Percentiles rank a stretch among this genome's conserved stretches.
These are phyloP conservation scores for Plasmodium reichenowi DNA, from an alignment of 169 alveolate genomes.

Conservation along the genomic window DNA sequence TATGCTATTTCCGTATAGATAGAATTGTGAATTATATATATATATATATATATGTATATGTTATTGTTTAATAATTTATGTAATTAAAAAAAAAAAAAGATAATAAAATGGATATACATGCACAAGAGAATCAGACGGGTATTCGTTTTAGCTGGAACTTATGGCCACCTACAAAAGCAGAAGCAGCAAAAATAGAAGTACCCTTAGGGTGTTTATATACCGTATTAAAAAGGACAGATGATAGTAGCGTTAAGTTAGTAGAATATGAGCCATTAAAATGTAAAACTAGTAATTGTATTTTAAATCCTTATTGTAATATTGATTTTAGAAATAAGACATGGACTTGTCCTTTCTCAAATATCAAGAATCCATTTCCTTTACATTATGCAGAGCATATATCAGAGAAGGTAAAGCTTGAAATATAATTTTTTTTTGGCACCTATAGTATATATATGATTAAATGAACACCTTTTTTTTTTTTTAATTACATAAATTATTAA, in stretches of 20 bases:
- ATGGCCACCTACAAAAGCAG: slow-evolving; percentile 97
- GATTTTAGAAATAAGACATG: slow-evolving; percentile 98
- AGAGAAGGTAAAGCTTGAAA: slow-evolving; percentile 83
- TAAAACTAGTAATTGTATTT: slow-evolving; percentile 91
- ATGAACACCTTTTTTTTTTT: not conserved
- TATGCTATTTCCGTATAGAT: too few relatives aligned
- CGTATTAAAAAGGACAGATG: slow-evolving; percentile 89
- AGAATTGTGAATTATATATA: too few relatives aligned
- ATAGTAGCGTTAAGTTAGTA: slow-evolving; percentile 92
- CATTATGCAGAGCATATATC: slow-evolving; percentile 97
- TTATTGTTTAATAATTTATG: too few relatives aligned
- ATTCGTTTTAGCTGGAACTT: slow-evolving; percentile 98
- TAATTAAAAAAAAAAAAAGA: not conserved
- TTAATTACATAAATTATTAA: too few relatives aligned
- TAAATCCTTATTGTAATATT: slow-evolving; percentile 95
- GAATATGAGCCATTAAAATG: slow-evolving; percentile 96
- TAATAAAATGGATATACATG: slow-evolving; percentile 84
- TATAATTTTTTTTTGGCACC: not conserved
- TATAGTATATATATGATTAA: not conserved
- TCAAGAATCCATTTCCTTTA: slow-evolving; percentile 96
- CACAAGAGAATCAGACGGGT: slow-evolving; percentile 93
- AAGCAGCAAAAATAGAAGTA: slow-evolving; percentile 95
- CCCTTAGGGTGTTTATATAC: slow-evolving; percentile 97
- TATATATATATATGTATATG: too few relatives aligned
- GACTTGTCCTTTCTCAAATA: slow-evolving; percentile 97